These are phyloP conservation scores for Amylocystis lapponica DNA, from an alignment of 768 basidiomycete genomes.

Conservation along the genomic window DNA sequence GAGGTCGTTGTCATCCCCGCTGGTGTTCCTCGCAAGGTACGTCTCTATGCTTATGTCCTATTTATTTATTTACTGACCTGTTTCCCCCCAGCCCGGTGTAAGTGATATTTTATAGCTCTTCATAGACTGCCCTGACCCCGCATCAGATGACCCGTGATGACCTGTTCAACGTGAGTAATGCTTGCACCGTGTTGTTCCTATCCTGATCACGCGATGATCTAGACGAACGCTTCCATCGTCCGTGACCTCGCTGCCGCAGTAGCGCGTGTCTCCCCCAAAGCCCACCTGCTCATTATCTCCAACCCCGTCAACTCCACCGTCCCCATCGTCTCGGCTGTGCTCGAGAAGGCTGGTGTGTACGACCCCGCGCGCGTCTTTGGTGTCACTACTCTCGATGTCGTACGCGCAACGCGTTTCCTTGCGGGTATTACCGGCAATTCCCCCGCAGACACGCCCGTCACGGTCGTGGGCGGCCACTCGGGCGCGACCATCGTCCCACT, in stretches of 20 bases:
- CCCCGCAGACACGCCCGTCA: slow-evolving; percentile 64
- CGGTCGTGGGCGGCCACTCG: slow-evolving; percentile 94
- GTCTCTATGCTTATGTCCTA: slow-evolving; percentile 12
- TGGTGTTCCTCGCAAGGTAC: slow-evolving; percentile 97
- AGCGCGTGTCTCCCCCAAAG: slow-evolving; percentile 80
- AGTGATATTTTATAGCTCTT: slow-evolving; percentile 31
- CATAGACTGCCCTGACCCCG: slow-evolving; percentile 18
- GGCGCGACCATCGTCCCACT: slow-evolving; percentile 97
- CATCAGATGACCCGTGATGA: slow-evolving; percentile 92
- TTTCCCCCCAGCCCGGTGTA: slow-evolving; percentile 66
- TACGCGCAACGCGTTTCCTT: slow-evolving; percentile 91
- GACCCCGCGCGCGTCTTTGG: slow-evolving; percentile 89
- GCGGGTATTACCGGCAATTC: slow-evolving; percentile 58
- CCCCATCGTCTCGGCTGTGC: slow-evolving; percentile 89
- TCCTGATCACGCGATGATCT: neutral
- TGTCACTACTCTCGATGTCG: slow-evolving; percentile 97
- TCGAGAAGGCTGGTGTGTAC: slow-evolving; percentile 89
- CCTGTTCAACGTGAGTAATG: slow-evolving; percentile 80
- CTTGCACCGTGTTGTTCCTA: neutral
- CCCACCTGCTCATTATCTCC: slow-evolving; percentile 95
- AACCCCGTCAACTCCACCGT: slow-evolving; percentile 99
- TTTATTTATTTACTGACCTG: slow-evolving; percentile 21
- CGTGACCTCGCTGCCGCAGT: slow-evolving; percentile 90
- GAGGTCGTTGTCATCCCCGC: slow-evolving; percentile 97
- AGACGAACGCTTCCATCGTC: slow-evolving; percentile 98